A percentile compares a stretch with the other conserved stretches of the same genome.
These are phyloP conservation scores for Monilinia aucupariae DNA, from an alignment of 2,329 filamentous ascomycete genomes.

Conservation along the genomic window DNA sequence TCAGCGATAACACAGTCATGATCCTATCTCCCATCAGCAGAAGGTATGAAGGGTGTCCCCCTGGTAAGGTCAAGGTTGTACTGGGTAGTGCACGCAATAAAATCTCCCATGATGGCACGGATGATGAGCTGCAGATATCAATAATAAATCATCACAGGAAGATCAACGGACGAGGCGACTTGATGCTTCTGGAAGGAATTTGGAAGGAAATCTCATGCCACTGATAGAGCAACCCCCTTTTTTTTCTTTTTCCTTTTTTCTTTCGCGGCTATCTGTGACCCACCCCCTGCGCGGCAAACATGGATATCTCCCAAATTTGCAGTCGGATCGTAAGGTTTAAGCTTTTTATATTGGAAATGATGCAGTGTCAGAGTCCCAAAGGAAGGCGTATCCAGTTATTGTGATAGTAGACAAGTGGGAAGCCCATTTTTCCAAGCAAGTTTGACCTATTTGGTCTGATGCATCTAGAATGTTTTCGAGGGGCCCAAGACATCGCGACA, in stretches of 20 bases:
- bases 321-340: neutral
- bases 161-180: neutral
- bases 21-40: neutral
- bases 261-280: conserved; percentile 7
- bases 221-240: conserved; percentile 12
- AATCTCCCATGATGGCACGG: neutral
- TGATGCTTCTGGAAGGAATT: conserved; percentile 17
- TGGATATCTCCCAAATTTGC: neutral
- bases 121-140: neutral
- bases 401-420: neutral
- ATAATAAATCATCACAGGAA: neutral
- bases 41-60: neutral
- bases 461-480: neutral
- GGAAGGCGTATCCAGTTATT: neutral
- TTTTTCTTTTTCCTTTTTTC: too few species aligned
- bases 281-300: neutral
- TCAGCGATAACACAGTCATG: neutral
- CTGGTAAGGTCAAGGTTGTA: neutral
- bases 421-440: neutral
- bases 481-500: neutral
- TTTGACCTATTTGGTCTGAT: neutral
- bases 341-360: neutral
- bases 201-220: neutral
- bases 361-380: neutral
- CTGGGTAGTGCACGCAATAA: neutral